Evolutionary conservation across 2,329 filamentous ascomycete genomes (phyloP).

Genomic region (Pyrenophora teres): DNA sequence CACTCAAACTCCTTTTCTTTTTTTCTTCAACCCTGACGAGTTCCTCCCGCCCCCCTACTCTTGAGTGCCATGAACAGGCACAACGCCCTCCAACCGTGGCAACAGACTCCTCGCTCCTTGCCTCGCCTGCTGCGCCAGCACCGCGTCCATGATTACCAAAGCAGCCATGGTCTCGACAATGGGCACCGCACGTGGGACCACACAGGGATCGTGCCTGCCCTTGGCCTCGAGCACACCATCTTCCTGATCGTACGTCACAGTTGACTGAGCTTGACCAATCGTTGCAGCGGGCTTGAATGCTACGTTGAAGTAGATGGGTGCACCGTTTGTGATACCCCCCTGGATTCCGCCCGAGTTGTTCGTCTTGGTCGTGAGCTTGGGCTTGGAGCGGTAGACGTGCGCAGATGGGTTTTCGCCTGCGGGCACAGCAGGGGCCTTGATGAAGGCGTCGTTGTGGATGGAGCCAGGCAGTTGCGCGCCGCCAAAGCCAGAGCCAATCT

Average conservation of each 20-base stretch:
- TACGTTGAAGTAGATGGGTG: constrained; percentile 90
- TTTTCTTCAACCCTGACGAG: background rate
- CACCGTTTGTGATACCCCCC: constrained; percentile 92
- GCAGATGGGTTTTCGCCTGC: constrained; percentile 52
- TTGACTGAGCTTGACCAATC: constrained; percentile 85
- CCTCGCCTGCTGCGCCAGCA: constrained; percentile 77
- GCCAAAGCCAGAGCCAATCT: constrained; percentile 89
- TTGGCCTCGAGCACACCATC: constrained; percentile 84
- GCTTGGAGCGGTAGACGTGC: constrained; percentile 45
- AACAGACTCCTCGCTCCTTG: constrained; percentile 45
- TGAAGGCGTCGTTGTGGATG: constrained; percentile 89
- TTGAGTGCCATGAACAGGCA: constrained; percentile 35
- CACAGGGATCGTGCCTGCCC: constrained; percentile 91
- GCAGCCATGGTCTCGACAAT: constrained; percentile 93
- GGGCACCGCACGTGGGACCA: constrained; percentile 84
- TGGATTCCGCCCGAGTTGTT: constrained; percentile 96
- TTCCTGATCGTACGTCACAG: constrained; percentile 75
- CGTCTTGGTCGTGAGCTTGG: constrained; percentile 80
- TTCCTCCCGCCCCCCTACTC: background rate
- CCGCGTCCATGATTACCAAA: constrained; percentile 82
- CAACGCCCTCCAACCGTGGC: constrained; percentile 46
- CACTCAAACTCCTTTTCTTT: constrained; percentile 3
- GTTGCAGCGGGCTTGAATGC: constrained; percentile 96
- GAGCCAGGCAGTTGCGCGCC: constrained; percentile 86
- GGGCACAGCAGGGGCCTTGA: constrained; percentile 60